Evolutionary conservation across 2,329 filamentous ascomycete genomes (phyloP), one percentile per base, ranked within the genome.

Genomic region (Ilyonectria sp.): DNA sequence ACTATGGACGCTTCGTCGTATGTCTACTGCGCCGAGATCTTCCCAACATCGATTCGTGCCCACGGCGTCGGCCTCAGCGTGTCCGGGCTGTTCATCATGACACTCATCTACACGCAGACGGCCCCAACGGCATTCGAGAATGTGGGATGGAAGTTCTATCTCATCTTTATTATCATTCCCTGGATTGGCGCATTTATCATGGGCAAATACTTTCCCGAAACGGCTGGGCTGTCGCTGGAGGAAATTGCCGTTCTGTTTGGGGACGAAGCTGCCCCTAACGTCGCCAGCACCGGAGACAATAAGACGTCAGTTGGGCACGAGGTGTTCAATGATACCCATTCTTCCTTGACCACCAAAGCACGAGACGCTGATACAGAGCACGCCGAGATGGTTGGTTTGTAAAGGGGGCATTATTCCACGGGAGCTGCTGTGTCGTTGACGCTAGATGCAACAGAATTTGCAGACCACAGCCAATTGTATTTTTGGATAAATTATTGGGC

Each of bases 21-120:
- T 54, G 68, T 70, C 33, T 70, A 70, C 49, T 68, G 61, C 29
- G 50, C 61, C 3, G 65, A 70, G 54, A 70, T 70, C 58, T 70
- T 68, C 53, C 68, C 65, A 2, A 70, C 65, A 8, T 52, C 59
- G 1, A 59, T 68, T 46, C 65, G 68, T 5, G 65, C 68, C 15
- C 61, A 63, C 17, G 68, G 68, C 11, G 52, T 65, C 23, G 65
- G 65, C 23, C 52, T 70, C n/a, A 56, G 46, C 10, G 54, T 67
- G 6, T 29, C 43, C 35, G 61, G 60, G 10, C 65, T 68, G 2
- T 68, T 60, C 33, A 35, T 54, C 15, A 53, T 43, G 10, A 59
- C 54, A 4, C 19, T 70, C 29, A 60, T 68, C 46, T 65, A 67
- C 43, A 66, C 59, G 17, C 59, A 66, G 23, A 26, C 50, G 2